These are phyloP conservation scores for Maudiozyma saulgeensis DNA, from an alignment of 805 yeast genomes.

Conservation along the genomic window DNA sequence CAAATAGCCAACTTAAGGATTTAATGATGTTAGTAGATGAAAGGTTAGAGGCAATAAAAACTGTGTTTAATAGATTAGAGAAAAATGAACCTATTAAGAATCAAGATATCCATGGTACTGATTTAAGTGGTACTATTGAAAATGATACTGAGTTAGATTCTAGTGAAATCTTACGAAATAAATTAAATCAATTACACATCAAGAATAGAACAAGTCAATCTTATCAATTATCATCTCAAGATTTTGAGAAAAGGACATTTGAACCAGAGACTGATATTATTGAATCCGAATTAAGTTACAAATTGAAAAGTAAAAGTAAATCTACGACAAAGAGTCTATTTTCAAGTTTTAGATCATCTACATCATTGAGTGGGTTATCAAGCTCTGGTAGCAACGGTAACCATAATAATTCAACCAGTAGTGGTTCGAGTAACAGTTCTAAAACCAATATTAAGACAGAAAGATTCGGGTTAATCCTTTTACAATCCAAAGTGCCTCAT, in stretches of 20 bases:
- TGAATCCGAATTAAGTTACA: slow-evolving; percentile 13
- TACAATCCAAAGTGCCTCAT: slow-evolving; percentile 22
- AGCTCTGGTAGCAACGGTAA: neutral
- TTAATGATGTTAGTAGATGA: slow-evolving; percentile 7
- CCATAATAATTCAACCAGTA: neutral
- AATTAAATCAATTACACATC: slow-evolving; percentile 21
- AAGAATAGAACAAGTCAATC: slow-evolving; percentile 2
- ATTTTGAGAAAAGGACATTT: slow-evolving; percentile 2
- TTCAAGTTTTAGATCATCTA: slow-evolving; percentile 2
- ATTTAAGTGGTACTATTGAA: slow-evolving; percentile 21
- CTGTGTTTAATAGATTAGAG: slow-evolving; percentile 9
- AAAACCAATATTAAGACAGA: slow-evolving; percentile 2
- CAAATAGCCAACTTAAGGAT: slow-evolving; percentile 8
- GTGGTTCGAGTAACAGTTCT: neutral
- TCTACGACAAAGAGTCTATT: slow-evolving; percentile 2
- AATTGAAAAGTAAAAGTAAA: slow-evolving; percentile 6
- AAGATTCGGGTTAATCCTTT: slow-evolving; percentile 23
- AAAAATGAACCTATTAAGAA: slow-evolving; percentile 9
- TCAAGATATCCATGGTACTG: slow-evolving; percentile 19
- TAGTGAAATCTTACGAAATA: slow-evolving; percentile 17
- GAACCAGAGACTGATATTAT: slow-evolving; percentile 3
- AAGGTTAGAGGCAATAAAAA: slow-evolving; percentile 8
- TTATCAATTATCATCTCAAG: neutral
- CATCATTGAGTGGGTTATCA: neutral
- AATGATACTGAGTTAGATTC: slow-evolving; percentile 13